phyloP scores from a whole-genome alignment of 1,284 basidiomycete genomes.

The Fistulinella cinereoalba region DNA sequence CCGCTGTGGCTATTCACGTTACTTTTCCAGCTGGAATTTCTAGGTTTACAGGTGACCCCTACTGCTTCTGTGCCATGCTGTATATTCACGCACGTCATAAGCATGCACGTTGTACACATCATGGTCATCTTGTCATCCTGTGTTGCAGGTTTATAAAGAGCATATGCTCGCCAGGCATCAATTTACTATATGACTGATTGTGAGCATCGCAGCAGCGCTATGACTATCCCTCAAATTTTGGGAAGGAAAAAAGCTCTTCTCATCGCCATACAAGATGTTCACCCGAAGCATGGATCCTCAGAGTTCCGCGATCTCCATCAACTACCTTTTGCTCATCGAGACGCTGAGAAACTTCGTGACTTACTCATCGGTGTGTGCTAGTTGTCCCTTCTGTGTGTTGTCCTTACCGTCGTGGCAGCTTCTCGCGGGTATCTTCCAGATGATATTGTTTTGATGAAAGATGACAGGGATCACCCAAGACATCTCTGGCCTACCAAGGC shows the following conservation, averaged over 20 bases:
- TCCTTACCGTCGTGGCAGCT: constrained; percentile 8
- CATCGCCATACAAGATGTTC: constrained; percentile 16
- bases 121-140: too few species aligned
- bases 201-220: too few species aligned
- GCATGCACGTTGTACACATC: too few species aligned
- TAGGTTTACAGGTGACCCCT: too few species aligned
- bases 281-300: not conserved
- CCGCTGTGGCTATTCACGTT: too few species aligned
- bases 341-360: constrained; percentile 14
- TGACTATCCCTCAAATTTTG: too few species aligned
- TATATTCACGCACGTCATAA: too few species aligned
- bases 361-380: constrained; percentile 14
- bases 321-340: constrained; percentile 23
- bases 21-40: too few species aligned
- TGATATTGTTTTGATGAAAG: constrained; percentile 35
- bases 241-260: constrained; percentile 28
- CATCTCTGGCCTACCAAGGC: constrained; percentile 26
- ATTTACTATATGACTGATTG: too few species aligned
- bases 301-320: constrained; percentile 3
- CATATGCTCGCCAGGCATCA: too few species aligned
- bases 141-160: too few species aligned
- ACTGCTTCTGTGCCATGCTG: too few species aligned
- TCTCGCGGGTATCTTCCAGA: constrained; percentile 24
- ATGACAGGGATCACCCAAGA: constrained; percentile 13
- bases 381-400: not conserved